These are phyloP conservation scores for Ramaria sp. DNA, from an alignment of 768 basidiomycete species.

Conservation along the genomic window DNA sequence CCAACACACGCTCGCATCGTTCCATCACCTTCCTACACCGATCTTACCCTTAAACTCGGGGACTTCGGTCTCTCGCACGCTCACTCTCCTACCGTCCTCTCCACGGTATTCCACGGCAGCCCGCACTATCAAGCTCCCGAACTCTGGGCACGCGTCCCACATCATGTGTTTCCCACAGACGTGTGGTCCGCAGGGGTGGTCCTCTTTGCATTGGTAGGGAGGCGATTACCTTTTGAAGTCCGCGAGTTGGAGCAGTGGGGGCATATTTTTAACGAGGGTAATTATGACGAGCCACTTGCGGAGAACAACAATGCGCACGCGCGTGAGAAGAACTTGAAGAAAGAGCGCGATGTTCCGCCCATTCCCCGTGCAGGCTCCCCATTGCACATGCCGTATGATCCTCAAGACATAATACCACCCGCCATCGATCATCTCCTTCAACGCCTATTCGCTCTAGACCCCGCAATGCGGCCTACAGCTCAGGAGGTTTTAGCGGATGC, in stretches of 20 bases:
- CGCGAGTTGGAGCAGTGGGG: conserved; percentile 27
- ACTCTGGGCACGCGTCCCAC: conserved; percentile 24
- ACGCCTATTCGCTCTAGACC: not conserved
- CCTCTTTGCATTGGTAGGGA: conserved; percentile 91
- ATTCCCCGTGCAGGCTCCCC: not conserved
- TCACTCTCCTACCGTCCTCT: conserved; percentile 43
- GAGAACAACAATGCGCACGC: not conserved
- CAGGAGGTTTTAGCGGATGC: not conserved
- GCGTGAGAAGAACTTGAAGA: not conserved
- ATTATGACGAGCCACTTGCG: not conserved
- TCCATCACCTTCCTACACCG: conserved; percentile 53
- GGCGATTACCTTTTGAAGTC: conserved; percentile 95
- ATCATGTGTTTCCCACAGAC: conserved; percentile 21
- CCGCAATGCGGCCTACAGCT: not conserved
- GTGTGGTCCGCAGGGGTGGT: conserved; percentile 97
- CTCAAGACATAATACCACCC: not conserved
- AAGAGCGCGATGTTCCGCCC: not conserved
- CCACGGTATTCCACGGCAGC: conserved; percentile 51
- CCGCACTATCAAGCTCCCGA: conserved; percentile 99
- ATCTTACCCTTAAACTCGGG: conserved; percentile 94
- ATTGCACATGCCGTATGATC: not conserved
- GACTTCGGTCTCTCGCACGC: conserved; percentile 99
- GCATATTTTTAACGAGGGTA: not conserved
- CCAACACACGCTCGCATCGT: too few species aligned
- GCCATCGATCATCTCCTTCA: not conserved